Conservation (phyloP, 225 moss, liverwort and hornwort species). For the Rhytidiadelphus loreus region DNA sequence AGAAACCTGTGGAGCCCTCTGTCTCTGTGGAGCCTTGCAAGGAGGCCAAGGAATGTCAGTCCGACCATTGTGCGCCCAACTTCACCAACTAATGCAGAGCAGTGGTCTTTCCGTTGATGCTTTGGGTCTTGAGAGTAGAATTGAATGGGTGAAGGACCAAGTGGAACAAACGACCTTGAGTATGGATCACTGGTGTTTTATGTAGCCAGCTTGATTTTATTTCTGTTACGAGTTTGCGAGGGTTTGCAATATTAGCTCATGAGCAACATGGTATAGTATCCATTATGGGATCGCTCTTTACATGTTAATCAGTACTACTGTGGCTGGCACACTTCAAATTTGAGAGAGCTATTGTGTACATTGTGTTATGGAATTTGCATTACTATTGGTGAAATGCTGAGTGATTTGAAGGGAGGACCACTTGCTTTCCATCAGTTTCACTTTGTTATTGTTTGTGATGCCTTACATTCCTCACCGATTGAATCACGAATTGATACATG, state of each 20-base stretch:
- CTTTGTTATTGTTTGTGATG: too few species aligned
- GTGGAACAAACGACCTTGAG: neutral
- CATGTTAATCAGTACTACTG: neutral
- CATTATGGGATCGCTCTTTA: neutral
- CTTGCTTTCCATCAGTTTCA: too few species aligned
- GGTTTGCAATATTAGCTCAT: neutral
- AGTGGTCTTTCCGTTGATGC: neutral
- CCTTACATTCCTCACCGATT: neutral
- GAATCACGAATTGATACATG: neutral
- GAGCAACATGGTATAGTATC: neutral
- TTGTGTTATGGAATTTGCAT: neutral
- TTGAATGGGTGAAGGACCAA: neutral
- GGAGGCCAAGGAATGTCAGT: slow-evolving; percentile 15
- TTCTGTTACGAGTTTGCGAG: neutral
- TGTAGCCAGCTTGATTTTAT: neutral
- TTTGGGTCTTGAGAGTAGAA: neutral
- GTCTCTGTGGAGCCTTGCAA: neutral
- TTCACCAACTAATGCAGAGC: slow-evolving; percentile 2
- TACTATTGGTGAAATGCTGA: too few species aligned
- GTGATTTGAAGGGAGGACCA: too few species aligned
- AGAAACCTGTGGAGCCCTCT: neutral
- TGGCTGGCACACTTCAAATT: neutral
- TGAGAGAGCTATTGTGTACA: neutral
- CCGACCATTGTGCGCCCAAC: neutral
- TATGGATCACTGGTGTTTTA: neutral